Percentiles rank a stretch among this genome's conserved stretches.
Conservation (phyloP, 805 yeast species). For the Nakazawaea anatomiae region DNA sequence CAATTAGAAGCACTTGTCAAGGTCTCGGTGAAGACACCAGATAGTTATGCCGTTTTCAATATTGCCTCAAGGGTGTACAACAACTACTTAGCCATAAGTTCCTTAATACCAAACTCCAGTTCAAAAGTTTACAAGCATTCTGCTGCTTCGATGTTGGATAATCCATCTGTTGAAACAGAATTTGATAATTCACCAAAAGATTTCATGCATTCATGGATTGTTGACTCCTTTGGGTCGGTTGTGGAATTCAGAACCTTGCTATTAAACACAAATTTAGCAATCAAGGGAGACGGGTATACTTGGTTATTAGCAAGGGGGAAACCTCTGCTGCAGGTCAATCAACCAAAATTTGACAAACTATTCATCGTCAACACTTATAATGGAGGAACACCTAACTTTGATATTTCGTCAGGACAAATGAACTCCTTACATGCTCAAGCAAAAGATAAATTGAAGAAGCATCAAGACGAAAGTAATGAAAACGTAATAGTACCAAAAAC, state of each 20-base stretch:
- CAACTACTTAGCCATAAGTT: constrained; percentile 41
- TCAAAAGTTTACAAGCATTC: constrained; percentile 18
- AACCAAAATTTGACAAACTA: constrained; percentile 37
- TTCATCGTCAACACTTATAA: constrained; percentile 80
- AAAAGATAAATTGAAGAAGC: constrained; percentile 22
- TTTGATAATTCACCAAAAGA: constrained; percentile 25
- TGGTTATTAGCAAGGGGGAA: constrained; percentile 71
- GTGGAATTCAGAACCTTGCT: constrained; percentile 70
- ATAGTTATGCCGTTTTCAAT: constrained; percentile 36
- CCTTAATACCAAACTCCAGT: constrained; percentile 24
- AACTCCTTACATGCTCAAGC: constrained; percentile 28
- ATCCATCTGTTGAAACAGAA: constrained; percentile 30
- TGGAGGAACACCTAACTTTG: constrained; percentile 75
- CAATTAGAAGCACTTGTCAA: constrained; percentile 29
- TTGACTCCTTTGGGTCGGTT: constrained; percentile 66
- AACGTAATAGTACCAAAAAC: constrained; percentile 12
- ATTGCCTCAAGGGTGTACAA: constrained; percentile 43
- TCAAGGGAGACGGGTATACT: constrained; percentile 86
- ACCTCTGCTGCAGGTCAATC: neutral
- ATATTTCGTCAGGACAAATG: constrained; percentile 47
- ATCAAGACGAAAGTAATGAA: constrained; percentile 1
- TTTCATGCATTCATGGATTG: constrained; percentile 39
- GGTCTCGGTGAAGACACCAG: constrained; percentile 38
- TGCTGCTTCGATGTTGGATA: constrained; percentile 31
- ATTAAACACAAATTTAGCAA: constrained; percentile 58